Conservation (phyloP, 2,329 filamentous ascomycete genomes). For the Sphaerulina populicola region DNA sequence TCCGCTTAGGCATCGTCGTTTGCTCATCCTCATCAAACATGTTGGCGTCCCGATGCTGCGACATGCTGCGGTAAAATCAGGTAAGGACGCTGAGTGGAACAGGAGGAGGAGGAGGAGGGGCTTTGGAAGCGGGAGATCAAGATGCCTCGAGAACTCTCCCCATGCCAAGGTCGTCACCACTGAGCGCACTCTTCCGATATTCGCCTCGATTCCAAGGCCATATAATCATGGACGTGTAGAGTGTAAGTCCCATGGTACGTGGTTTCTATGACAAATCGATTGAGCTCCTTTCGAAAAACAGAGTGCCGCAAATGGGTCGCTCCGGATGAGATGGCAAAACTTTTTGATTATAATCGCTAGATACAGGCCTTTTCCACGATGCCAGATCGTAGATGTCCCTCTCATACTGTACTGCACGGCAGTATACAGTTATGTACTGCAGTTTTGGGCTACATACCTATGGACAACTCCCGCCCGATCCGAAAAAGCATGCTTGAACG, state of each 20-base stretch:
- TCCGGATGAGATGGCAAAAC: not conserved
- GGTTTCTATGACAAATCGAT: too few species aligned
- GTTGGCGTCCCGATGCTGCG: not conserved
- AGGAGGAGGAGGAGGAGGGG: too few species aligned
- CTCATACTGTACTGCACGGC: not conserved
- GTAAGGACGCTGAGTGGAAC: too few species aligned
- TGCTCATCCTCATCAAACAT: not conserved
- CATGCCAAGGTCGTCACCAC: too few species aligned
- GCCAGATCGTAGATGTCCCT: slow-evolving; percentile 1
- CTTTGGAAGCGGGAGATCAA: too few species aligned
- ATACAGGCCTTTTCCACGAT: slow-evolving; percentile 1
- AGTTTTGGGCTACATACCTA: not conserved
- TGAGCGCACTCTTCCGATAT: too few species aligned
- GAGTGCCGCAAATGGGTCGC: too few species aligned
- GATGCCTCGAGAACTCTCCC: too few species aligned
- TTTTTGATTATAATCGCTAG: slow-evolving; percentile 11
- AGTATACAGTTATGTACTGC: not conserved
- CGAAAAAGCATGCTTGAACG: not conserved
- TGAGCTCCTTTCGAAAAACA: too few species aligned
- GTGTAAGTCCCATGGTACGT: too few species aligned
- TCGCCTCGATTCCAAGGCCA: too few species aligned
- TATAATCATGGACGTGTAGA: too few species aligned
- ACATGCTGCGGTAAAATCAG: not conserved
- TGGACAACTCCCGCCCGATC: not conserved
- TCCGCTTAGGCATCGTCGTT: not conserved